Conservation (phyloP, 2,329 filamentous ascomycete genomes). For the Coniochaeta sp. region DNA sequence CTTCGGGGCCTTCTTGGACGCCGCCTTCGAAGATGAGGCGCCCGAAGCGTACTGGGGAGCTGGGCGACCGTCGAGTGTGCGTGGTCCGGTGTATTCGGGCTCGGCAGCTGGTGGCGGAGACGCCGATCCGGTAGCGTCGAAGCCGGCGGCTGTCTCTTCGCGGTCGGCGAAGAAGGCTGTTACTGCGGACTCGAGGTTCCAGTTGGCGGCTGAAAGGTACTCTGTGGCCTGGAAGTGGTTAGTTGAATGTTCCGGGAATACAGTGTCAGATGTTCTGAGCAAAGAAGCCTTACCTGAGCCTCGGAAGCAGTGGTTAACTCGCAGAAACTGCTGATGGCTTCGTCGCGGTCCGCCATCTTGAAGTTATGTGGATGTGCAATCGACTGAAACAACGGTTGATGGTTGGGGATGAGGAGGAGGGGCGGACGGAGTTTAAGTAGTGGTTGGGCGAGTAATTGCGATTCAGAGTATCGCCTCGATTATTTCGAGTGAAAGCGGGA, state of each 20-base stretch:
- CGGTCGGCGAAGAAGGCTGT: constrained; percentile 55
- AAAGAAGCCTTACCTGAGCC: constrained; percentile 33
- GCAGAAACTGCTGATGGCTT: constrained; percentile 45
- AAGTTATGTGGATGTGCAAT: background rate
- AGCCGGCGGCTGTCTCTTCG: constrained; percentile 41
- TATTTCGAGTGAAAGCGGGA: no score
- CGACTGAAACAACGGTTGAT: no score
- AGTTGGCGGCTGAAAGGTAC: constrained; percentile 58
- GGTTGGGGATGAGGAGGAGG: no score
- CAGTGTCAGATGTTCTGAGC: background rate
- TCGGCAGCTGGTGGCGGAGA: constrained; percentile 22
- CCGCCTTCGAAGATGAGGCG: constrained; percentile 23
- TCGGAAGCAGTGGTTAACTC: constrained; percentile 45
- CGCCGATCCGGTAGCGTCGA: constrained; percentile 28
- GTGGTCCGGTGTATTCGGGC: constrained; percentile 49
- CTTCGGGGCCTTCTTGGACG: constrained; percentile 38
- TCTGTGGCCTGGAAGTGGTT: constrained; percentile 43
- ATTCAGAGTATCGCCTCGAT: no score
- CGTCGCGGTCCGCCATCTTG: constrained; percentile 34
- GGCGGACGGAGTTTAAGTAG: no score
- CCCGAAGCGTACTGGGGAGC: constrained; percentile 34
- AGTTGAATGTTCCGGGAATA: background rate
- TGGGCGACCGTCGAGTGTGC: constrained; percentile 57
- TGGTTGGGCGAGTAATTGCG: no score
- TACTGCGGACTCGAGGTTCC: constrained; percentile 59